These are phyloP conservation scores for Fusarium poae DNA, from an alignment of 2,329 filamentous ascomycete species.

Conservation along the genomic window DNA sequence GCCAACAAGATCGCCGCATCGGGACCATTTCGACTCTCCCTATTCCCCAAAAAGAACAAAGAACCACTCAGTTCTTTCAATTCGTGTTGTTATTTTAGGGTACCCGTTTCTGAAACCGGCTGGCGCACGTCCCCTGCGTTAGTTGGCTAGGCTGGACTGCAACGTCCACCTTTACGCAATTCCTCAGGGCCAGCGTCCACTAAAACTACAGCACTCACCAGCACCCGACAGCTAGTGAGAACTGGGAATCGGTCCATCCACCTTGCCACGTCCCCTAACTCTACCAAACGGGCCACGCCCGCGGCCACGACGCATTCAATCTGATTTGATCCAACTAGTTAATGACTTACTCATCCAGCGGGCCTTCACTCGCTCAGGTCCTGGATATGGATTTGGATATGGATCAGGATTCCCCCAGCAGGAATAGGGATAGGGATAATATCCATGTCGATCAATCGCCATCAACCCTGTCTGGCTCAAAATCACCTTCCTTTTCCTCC, in stretches of 20 bases:
- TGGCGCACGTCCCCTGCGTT: slow-evolving; percentile 42
- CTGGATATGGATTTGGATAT: slow-evolving; percentile 45
- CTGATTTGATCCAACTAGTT: slow-evolving; percentile 47
- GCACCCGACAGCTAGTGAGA: slow-evolving; percentile 24
- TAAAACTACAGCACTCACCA: slow-evolving; percentile 27
- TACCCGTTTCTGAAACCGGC: slow-evolving; percentile 38
- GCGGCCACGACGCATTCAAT: slow-evolving; percentile 45
- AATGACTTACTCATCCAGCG: slow-evolving; percentile 54
- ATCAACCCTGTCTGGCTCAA: slow-evolving; percentile 35
- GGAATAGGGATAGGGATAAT: slow-evolving; percentile 40
- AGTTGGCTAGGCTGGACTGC: slow-evolving; percentile 33
- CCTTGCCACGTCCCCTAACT: slow-evolving; percentile 44
- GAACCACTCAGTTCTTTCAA: slow-evolving; percentile 21
- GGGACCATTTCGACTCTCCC: slow-evolving; percentile 32
- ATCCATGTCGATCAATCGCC: slow-evolving; percentile 45
- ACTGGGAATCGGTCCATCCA: slow-evolving; percentile 9
- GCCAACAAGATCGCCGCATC: slow-evolving; percentile 46
- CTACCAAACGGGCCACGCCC: slow-evolving; percentile 43
- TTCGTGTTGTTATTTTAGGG: slow-evolving; percentile 44
- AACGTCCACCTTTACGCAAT: slow-evolving; percentile 35
- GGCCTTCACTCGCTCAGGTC: slow-evolving; percentile 57
- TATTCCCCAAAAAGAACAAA: slow-evolving; percentile 9
- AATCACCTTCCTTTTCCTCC: slow-evolving; percentile 41
- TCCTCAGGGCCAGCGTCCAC: slow-evolving; percentile 18
- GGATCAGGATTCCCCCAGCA: slow-evolving; percentile 31